These are phyloP conservation scores for Aspergillus transmontanensis DNA, from an alignment of 2,329 filamentous ascomycete species.

Conservation along the genomic window DNA sequence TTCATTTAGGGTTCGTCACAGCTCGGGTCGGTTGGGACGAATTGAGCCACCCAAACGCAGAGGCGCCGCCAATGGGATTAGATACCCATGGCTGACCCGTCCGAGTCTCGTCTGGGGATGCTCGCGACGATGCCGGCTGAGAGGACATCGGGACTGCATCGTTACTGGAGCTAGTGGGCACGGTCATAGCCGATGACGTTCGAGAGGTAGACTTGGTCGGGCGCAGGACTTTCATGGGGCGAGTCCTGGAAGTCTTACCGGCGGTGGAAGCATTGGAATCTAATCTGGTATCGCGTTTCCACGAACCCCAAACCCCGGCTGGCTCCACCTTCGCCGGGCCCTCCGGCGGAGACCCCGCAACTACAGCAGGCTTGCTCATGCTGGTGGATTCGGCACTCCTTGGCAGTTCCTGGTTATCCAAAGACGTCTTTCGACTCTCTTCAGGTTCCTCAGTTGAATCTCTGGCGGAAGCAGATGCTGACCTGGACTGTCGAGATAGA, in stretches of 20 bases:
- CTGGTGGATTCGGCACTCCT: conserved; percentile 18
- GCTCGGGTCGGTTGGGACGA: conserved; percentile 28
- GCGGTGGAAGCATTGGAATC: conserved; percentile 49
- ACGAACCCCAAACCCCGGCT: conserved; percentile 69
- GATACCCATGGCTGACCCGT: conserved; percentile 58
- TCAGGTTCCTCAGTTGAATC: conserved; percentile 28
- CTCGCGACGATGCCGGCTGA: conserved; percentile 21
- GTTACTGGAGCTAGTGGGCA: conserved; percentile 15
- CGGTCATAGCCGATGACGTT: conserved; percentile 28
- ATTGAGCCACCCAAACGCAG: conserved; percentile 92
- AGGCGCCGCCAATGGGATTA: conserved; percentile 90
- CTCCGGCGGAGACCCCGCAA: conserved; percentile 31
- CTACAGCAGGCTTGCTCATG: conserved; percentile 28
- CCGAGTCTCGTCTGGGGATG: conserved; percentile 31
- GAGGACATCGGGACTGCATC: conserved; percentile 19
- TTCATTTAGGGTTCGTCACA: conserved; percentile 26
- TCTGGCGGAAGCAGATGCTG: conserved; percentile 28
- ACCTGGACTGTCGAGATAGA: conserved; percentile 27
- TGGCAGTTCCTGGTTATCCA: conserved; percentile 6
- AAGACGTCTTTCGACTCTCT: conserved; percentile 22
- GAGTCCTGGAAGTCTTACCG: conserved; percentile 62
- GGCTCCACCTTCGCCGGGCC: conserved; percentile 37
- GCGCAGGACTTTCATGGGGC: conserved; percentile 87
- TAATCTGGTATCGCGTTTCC: conserved; percentile 57
- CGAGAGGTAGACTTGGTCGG: conserved; percentile 64